Evolutionary conservation across 805 yeast genomes (phyloP).

Genomic region (Gaillardinia entomophila): DNA sequence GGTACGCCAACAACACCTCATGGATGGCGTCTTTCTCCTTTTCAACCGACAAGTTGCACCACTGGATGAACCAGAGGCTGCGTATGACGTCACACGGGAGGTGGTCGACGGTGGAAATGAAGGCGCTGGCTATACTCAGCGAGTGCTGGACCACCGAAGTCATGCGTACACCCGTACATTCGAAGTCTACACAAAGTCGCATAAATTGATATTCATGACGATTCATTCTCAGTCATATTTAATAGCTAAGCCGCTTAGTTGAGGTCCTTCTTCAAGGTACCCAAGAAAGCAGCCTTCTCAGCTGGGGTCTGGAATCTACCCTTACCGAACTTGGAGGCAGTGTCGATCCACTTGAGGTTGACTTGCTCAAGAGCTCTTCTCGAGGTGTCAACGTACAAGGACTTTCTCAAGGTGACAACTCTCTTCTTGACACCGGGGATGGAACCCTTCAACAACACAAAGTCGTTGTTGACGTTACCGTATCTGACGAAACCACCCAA

Average conservation of each 20-base stretch:
- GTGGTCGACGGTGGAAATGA: conserved; percentile 38
- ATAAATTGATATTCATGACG: too few relatives aligned
- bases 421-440: conserved; percentile 99
- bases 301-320: conserved; percentile 99
- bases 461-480: conserved; percentile 97
- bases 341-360: conserved; percentile 98
- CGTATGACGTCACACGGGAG: conserved; percentile 39
- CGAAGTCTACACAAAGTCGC: too few relatives aligned
- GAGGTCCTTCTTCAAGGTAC: conserved; percentile 98
- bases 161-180: conserved; percentile 5
- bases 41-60: conserved; percentile 24
- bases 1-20: conserved; percentile 8
- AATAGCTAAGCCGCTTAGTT: conserved; percentile 15
- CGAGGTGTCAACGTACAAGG: conserved; percentile 94
- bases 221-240: too few relatives aligned
- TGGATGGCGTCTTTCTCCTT: conserved; percentile 15
- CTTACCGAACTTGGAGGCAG: conserved; percentile 99
- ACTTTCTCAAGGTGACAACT: conserved; percentile 97
- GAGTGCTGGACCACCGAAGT: conserved; percentile 15
- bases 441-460: conserved; percentile 95
- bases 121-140: conserved; percentile 28
- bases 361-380: conserved; percentile 97
- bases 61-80: conserved; percentile 37
- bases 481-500: conserved; percentile 99
- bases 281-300: conserved; percentile 99